These are phyloP conservation scores for Candida maesae DNA, from an alignment of 805 yeast genomes.

Conservation along the genomic window DNA sequence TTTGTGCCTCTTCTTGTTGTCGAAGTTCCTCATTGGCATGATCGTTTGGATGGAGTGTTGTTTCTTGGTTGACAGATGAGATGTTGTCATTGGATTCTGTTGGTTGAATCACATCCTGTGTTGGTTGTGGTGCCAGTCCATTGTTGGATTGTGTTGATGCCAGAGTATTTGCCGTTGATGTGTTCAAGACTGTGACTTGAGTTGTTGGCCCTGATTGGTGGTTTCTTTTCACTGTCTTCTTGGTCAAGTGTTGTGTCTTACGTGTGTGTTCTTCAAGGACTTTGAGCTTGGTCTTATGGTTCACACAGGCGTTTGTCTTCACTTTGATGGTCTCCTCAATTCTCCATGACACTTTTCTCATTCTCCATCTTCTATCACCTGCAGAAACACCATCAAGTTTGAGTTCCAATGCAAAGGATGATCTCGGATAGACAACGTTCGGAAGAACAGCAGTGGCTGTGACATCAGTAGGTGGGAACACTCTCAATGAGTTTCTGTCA, in stretches of 20 bases:
- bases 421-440: slow-evolving; percentile 82
- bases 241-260: slow-evolving; percentile 24
- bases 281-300: slow-evolving; percentile 50
- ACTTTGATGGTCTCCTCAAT: slow-evolving; percentile 79
- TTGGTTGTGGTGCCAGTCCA: slow-evolving; percentile 9
- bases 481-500: slow-evolving; percentile 81
- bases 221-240: slow-evolving; percentile 31
- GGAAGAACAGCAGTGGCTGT: slow-evolving; percentile 87
- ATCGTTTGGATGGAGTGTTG: slow-evolving; percentile 29
- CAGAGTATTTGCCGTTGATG: slow-evolving; percentile 3
- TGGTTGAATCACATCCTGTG: slow-evolving; percentile 6
- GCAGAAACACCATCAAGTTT: slow-evolving; percentile 68
- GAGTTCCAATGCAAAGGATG: slow-evolving; percentile 79
- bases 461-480: slow-evolving; percentile 93
- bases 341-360: slow-evolving; percentile 86
- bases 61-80: slow-evolving; percentile 5
- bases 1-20: slow-evolving; percentile 18
- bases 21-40: slow-evolving; percentile 31
- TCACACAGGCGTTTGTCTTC: slow-evolving; percentile 51
- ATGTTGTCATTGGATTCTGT: slow-evolving; percentile 12
- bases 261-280: slow-evolving; percentile 40
- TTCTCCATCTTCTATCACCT: slow-evolving; percentile 74
- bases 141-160: slow-evolving; percentile 19
- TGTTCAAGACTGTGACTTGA: slow-evolving; percentile 30
- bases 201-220: slow-evolving; percentile 38